Evolutionary conservation across 1,139 yeast genomes (phyloP), one percentile per base, ranked within the genome.

Genomic region (Hyphopichia pseudoburtonii): DNA sequence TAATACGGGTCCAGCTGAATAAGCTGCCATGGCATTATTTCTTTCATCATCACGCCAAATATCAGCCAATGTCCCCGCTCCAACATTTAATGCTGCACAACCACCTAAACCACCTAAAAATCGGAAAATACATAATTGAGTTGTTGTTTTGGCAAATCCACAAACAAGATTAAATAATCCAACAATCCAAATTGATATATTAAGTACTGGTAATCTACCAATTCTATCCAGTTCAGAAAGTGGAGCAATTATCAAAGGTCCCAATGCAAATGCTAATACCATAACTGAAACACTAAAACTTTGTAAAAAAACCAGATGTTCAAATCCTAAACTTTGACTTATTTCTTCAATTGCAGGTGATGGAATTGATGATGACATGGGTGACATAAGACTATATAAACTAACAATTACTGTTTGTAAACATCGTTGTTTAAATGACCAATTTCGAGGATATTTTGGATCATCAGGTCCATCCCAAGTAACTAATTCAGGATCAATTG

Each of bases 21-120:
- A 81, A n/a, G 77, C 57, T 0, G 82, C 80, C 67, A 81, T 64
- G 2, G 86, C 86, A 23, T 65, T 50, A 34, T 76, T 78, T 34
- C 87, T 64, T 31, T 74, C 67, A 24, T 59, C 50, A 44, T 78
- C 79, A 33, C 65, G 64, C 60, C 73, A 82, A 39, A 80, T 55
- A 51, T 82, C 88, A n/a, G 84, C 82, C 34, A 82, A 54, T 4
- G 80, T 73, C 23, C 87, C 88, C 1, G 85, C 86, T n/a, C 86
- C 85, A n/a, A 80, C 82, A 36, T 80, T 76, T 33, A 81, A 59
- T 1, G 86, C 79, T 1, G 85, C 81, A 39, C 82, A 75, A 3
- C 83, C 84, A n/a, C 82, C 80, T 21, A 74, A 56, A 2, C 88
- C 88, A 1, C 84, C 84, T 7, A 81, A 50, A 36, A 80, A 75